Conservation (phyloP, 805 yeast genomes). For the Spathaspora arborariae region DNA sequence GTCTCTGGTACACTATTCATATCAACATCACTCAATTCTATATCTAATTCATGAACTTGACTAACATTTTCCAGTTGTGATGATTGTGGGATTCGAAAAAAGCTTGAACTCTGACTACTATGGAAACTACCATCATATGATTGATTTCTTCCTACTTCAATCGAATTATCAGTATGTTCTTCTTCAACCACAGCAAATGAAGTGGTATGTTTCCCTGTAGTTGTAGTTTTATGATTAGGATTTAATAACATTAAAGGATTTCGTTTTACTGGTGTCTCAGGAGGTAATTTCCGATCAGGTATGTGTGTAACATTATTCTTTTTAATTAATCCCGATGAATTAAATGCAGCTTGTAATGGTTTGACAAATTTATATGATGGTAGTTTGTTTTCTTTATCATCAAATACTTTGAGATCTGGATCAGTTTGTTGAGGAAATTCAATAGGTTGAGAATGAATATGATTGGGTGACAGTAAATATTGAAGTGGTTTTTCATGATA, state of each 20-base stretch:
- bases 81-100: slow-evolving; percentile 25
- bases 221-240: slow-evolving; percentile 10
- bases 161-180: slow-evolving; percentile 23
- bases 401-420: slow-evolving; percentile 7
- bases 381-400: slow-evolving; percentile 37
- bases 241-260: slow-evolving; percentile 36
- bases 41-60: slow-evolving; percentile 7
- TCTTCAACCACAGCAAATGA: neutral
- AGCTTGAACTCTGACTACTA: slow-evolving; percentile 25
- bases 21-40: slow-evolving; percentile 5
- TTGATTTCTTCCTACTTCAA: slow-evolving; percentile 38
- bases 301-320: slow-evolving; percentile 28
- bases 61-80: slow-evolving; percentile 5
- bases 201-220: neutral
- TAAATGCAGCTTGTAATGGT: slow-evolving; percentile 82
- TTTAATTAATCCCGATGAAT: slow-evolving; percentile 67
- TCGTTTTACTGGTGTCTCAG: slow-evolving; percentile 42
- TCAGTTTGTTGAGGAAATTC: neutral
- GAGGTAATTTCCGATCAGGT: slow-evolving; percentile 29
- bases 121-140: slow-evolving; percentile 20
- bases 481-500: slow-evolving; percentile 13
- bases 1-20: slow-evolving; percentile 7
- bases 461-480: neutral
- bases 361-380: slow-evolving; percentile 62
- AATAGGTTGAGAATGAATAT: neutral